Evolutionary conservation across 345 rosid species (phyloP), one percentile per base, ranked within the genome.

Genomic region (Populus davidiana): DNA sequence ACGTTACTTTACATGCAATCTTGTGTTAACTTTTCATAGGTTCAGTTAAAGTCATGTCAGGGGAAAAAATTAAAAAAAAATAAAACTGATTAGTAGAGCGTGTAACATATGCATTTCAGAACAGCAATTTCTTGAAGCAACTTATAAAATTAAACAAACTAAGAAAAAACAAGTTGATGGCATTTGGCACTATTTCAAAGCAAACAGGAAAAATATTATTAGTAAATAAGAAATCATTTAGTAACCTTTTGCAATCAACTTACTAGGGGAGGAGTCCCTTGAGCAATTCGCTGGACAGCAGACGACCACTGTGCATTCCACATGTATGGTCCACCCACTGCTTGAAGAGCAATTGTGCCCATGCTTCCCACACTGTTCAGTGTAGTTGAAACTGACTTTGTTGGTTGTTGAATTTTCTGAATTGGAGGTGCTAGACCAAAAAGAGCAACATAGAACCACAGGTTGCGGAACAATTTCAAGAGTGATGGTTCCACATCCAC

Each of bases 221-320:
- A 77, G n/a, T 72, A 33, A 52, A 12, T 39, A 52, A 79, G 76
- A 75, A 43, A 75, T 61, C 50, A 66, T 72, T 56, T 47, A 66
- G 72, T 35, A 54, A 71, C 49, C 70, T 76, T 75, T 82, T 72
- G 70, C 71, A 68, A 80, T 82, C 78, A 78, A 89, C 99, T 90
- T 91, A 95, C 99, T 84, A 95, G 98, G 71, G 99, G 93, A 85
- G 99, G 99, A 76, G 99, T 92, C 85, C 99, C 98, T 89, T 85
- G 97, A 81, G 99, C 93, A 86, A 96, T 93, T 49, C 82, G 92
- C 86, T 94, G 89, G 81, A 93, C 95, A 64, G 99, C 98, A 81
- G 91, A 83, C 65, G 89, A 85, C 99, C 99, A 96, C 70, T 82
- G 83, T 68, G 78, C 59, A 80, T 87, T 89, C 98, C 98, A 96